Evolutionary conservation across 2,329 filamentous ascomycete species (phyloP).

Genomic region (Arthrobotrys sphaeroides): DNA sequence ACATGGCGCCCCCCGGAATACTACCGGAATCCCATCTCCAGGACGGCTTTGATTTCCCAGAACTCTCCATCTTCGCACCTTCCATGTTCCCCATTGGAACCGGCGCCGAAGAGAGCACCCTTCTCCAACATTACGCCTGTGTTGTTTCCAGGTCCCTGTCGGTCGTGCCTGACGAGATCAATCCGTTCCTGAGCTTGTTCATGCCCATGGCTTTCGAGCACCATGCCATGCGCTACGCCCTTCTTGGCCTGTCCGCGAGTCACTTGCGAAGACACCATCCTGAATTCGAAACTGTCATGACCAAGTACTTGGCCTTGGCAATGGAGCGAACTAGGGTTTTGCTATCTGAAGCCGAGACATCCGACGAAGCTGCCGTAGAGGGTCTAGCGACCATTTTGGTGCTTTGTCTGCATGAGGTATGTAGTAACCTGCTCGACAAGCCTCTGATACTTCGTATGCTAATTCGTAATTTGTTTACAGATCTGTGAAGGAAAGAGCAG

Average conservation of each 20-base stretch:
- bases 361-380: slow-evolving; percentile 53
- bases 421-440: slow-evolving; percentile 2
- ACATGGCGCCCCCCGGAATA: slow-evolving; percentile 35
- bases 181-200: slow-evolving; percentile 53
- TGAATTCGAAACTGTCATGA: slow-evolving; percentile 50
- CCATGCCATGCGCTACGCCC: slow-evolving; percentile 51
- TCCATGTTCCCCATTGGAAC: slow-evolving; percentile 45
- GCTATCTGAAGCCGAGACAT: slow-evolving; percentile 48
- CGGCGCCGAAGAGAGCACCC: slow-evolving; percentile 45
- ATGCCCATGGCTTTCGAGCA: slow-evolving; percentile 54
- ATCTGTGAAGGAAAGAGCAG: slow-evolving; percentile 53
- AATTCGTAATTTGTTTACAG: slow-evolving; percentile 11
- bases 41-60: slow-evolving; percentile 35
- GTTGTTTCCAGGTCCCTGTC: slow-evolving; percentile 54
- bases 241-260: slow-evolving; percentile 52
- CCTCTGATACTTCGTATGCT: not conserved
- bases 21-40: slow-evolving; percentile 26
- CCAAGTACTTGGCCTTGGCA: slow-evolving; percentile 51
- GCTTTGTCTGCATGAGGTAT: slow-evolving; percentile 54
- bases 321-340: slow-evolving; percentile 52
- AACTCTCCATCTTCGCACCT: slow-evolving; percentile 48
- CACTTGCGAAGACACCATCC: slow-evolving; percentile 53
- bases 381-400: slow-evolving; percentile 54
- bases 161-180: slow-evolving; percentile 54
- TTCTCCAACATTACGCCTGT: slow-evolving; percentile 54